These are phyloP conservation scores for Clathrospora elynae DNA, from an alignment of 2,329 filamentous ascomycete species.

Conservation along the genomic window DNA sequence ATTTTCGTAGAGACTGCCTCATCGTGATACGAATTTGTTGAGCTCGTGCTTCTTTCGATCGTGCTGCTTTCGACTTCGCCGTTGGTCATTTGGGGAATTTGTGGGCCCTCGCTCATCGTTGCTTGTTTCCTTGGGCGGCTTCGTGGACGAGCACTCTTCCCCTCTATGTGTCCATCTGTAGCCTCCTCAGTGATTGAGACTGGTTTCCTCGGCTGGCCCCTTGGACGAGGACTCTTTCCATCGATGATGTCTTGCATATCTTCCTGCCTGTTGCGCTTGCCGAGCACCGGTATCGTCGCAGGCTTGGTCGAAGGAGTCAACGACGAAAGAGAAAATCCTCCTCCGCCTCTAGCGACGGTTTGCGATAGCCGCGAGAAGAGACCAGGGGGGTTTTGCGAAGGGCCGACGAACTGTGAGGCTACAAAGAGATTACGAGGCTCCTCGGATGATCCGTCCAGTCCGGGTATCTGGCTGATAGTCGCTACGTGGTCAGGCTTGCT, in stretches of 20 bases:
- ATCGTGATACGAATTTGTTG: not conserved
- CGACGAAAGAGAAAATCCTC: not conserved
- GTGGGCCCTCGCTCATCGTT: not conserved
- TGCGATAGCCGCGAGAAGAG: not conserved
- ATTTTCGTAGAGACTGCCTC: too few species aligned
- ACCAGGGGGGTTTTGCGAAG: not conserved
- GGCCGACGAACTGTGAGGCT: not conserved
- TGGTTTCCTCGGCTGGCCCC: too few species aligned
- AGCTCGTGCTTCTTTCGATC: not conserved
- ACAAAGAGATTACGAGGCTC: not conserved
- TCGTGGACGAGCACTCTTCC: not conserved
- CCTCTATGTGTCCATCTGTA: too few species aligned
- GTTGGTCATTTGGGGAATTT: too few species aligned
- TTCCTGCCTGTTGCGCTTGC: conserved; percentile 5
- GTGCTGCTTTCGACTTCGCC: not conserved
- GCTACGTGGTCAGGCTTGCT: too few species aligned
- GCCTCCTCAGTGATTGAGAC: not conserved
- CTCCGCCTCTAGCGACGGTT: not conserved
- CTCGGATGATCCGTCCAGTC: not conserved
- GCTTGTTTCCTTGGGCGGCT: not conserved
- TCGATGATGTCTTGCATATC: not conserved
- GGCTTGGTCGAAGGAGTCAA: not conserved
- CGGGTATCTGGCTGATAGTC: not conserved
- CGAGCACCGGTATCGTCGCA: not conserved
- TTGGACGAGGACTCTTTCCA: too few species aligned